Evolutionary conservation across 2,329 filamentous ascomycete genomes (phyloP).

Genomic region (Hypoxylon sp.): DNA sequence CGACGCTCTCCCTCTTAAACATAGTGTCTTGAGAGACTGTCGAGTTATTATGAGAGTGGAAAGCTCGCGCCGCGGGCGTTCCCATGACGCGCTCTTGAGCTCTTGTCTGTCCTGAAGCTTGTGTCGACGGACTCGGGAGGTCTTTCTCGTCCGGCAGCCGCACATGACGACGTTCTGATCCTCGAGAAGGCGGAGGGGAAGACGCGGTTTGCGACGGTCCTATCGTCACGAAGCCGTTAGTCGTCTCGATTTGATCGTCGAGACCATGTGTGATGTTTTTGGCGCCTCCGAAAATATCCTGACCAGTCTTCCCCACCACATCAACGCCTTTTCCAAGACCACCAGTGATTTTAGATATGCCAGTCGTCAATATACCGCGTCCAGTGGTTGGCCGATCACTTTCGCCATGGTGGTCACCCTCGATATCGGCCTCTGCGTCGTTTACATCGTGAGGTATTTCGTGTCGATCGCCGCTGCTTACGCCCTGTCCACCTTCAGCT

Average conservation of each 20-base stretch:
- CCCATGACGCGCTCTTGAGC: conserved; percentile 43
- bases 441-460: conserved; percentile 61
- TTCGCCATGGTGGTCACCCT: conserved; percentile 14
- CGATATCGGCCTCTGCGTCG: conserved; percentile 48
- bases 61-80: conserved; percentile 35
- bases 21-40: conserved; percentile 52
- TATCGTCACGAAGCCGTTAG: conserved; percentile 60
- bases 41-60: conserved; percentile 49
- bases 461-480: conserved; percentile 61
- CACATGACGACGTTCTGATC: conserved; percentile 43
- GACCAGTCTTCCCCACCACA: conserved; percentile 53
- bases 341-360: conserved; percentile 57
- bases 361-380: conserved; percentile 47
- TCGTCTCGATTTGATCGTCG: conserved; percentile 61
- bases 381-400: conserved; percentile 34
- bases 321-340: conserved; percentile 57
- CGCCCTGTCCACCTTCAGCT: conserved; percentile 58
- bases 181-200: conserved; percentile 33
- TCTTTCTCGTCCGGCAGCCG: conserved; percentile 48
- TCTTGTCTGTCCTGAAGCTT: conserved; percentile 30
- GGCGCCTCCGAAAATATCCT: conserved; percentile 54
- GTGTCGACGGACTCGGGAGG: conserved; percentile 39
- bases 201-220: conserved; percentile 35
- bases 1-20: conserved; percentile 46
- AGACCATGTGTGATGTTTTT: conserved; percentile 59